These are phyloP conservation scores for Paecilomyces variotii DNA, from an alignment of 2,329 filamentous ascomycete species.

Conservation along the genomic window DNA sequence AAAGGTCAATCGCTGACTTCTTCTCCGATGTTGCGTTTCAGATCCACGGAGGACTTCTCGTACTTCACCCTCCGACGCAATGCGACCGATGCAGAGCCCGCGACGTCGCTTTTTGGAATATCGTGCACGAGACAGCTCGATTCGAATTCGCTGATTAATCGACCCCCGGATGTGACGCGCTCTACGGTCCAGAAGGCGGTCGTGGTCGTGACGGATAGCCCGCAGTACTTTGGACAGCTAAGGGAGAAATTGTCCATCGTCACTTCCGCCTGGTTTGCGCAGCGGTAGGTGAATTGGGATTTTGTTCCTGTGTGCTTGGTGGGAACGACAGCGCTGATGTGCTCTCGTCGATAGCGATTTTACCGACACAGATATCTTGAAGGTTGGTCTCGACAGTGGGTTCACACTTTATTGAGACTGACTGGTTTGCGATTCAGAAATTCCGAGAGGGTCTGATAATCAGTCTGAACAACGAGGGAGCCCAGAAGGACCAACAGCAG, in stretches of 20 bases:
- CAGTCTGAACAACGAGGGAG: conserved; percentile 54
- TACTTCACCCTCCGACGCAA: conserved; percentile 83
- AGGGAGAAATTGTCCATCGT: conserved; percentile 84
- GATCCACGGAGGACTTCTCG: conserved; percentile 89
- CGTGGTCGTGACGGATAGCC: conserved; percentile 86
- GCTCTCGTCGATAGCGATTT: conserved; percentile 55
- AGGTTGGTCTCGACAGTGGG: conserved; percentile 33
- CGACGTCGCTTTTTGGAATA: conserved; percentile 88
- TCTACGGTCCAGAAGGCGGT: conserved; percentile 98
- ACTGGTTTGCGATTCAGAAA: conserved; percentile 42
- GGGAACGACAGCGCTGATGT: not conserved
- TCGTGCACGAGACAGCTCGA: conserved; percentile 90
- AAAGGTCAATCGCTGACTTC: not conserved
- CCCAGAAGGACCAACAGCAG: conserved; percentile 65
- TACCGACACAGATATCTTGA: conserved; percentile 79
- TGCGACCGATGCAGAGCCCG: conserved; percentile 39
- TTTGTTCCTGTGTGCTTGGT: no score
- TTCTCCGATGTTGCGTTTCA: conserved; percentile 25
- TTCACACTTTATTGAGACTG: conserved; percentile 2
- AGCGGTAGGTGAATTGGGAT: conserved; percentile 47
- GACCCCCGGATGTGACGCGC: conserved; percentile 84
- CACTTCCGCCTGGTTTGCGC: conserved; percentile 92
- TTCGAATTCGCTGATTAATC: conserved; percentile 64
- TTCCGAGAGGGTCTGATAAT: conserved; percentile 80
- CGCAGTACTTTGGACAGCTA: conserved; percentile 82